Evolutionary conservation across 2,329 filamentous ascomycete genomes (phyloP).

Genomic region (Fusarium sp.): DNA sequence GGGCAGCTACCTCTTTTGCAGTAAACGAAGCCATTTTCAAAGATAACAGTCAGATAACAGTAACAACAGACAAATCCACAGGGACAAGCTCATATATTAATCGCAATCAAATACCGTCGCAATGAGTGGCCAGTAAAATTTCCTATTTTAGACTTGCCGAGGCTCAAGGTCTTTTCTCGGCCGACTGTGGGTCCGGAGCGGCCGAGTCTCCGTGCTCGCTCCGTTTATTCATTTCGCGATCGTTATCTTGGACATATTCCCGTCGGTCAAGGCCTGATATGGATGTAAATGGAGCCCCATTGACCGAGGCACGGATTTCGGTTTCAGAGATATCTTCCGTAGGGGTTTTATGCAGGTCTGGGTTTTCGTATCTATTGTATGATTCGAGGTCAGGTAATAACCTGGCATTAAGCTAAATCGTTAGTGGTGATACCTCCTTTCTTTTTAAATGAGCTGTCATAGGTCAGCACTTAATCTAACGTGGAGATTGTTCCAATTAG

Average conservation of each 20-base stretch:
- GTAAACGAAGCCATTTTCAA: constrained; percentile 44
- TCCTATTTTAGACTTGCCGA: constrained; percentile 28
- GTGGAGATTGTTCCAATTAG: not conserved
- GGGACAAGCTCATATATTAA: constrained; percentile 22
- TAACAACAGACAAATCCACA: not conserved
- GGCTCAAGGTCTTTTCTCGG: constrained; percentile 44
- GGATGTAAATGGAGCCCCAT: constrained; percentile 2
- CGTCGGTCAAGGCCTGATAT: constrained; percentile 15
- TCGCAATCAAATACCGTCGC: constrained; percentile 21
- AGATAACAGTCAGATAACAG: not conserved
- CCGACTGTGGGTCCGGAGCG: constrained; percentile 40
- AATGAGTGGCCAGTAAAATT: constrained; percentile 10
- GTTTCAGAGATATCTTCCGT: constrained; percentile 7
- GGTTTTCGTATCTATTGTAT: not conserved
- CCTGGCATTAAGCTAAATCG: not conserved
- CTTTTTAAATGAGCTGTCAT: not conserved
- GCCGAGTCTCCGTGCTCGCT: constrained; percentile 31
- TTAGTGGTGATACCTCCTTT: not conserved
- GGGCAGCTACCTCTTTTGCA: constrained; percentile 62
- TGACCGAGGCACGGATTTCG: constrained; percentile 36
- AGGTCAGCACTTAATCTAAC: too few species aligned
- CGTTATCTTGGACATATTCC: constrained; percentile 14
- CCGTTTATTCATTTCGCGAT: constrained; percentile 17
- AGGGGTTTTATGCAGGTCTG: not conserved
- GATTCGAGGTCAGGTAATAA: not conserved